phyloP scores from a whole-genome alignment of 257 asterid species.

The Fraxinus pennsylvanica region DNA sequence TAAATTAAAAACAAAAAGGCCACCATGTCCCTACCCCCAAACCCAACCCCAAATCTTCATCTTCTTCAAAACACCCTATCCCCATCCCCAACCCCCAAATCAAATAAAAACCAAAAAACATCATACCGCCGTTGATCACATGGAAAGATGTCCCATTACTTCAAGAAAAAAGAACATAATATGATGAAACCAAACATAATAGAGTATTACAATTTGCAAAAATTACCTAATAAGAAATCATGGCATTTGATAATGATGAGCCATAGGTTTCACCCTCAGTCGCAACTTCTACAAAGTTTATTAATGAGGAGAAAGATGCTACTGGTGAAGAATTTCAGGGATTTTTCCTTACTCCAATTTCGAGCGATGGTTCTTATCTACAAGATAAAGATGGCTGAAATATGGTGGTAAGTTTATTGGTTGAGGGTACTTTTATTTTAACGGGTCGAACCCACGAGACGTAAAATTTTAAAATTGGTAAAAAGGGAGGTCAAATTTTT shows the following conservation, averaged over 20 bases:
- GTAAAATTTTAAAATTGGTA: too few relatives aligned
- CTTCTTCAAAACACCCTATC: too few relatives aligned
- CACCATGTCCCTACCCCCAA: too few relatives aligned
- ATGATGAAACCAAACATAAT: neutral
- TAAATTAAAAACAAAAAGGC: too few relatives aligned
- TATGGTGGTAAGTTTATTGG: slow-evolving; percentile 56
- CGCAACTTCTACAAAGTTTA: too few relatives aligned
- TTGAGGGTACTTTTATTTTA: slow-evolving; percentile 72
- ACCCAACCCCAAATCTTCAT: too few relatives aligned
- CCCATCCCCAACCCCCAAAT: too few relatives aligned
- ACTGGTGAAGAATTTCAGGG: too few relatives aligned
- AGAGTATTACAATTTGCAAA: slow-evolving; percentile 16
- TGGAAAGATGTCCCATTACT: slow-evolving; percentile 79
- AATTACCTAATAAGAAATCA: slow-evolving; percentile 19
- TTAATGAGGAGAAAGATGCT: too few relatives aligned
- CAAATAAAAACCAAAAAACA: too few relatives aligned
- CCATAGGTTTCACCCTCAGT: slow-evolving; percentile 42
- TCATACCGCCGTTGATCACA: too few relatives aligned
- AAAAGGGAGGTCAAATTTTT: too few relatives aligned
- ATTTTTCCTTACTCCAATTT: neutral
- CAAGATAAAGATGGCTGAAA: slow-evolving; percentile 25
- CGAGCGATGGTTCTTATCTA: slow-evolving; percentile 38
- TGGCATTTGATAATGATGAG: slow-evolving; percentile 66
- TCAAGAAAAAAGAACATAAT: slow-evolving; percentile 19
- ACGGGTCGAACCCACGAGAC: slow-evolving; percentile 45